phyloP scores from a whole-genome alignment of 2,329 filamentous ascomycete species.

The Fusarium fracticaudum region DNA sequence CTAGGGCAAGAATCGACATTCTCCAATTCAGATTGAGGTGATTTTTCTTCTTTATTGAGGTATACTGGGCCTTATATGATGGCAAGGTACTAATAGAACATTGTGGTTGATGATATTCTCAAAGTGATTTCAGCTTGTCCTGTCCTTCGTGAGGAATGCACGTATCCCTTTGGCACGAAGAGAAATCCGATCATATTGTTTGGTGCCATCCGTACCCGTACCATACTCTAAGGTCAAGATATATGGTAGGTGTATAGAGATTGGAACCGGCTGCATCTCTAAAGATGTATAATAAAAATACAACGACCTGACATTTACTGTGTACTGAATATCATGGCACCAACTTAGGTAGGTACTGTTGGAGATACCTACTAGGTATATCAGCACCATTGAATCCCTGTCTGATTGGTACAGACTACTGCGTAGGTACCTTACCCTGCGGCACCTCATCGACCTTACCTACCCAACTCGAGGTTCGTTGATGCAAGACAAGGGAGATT shows the following conservation, averaged over 20 bases:
- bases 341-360: neutral
- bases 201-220: neutral
- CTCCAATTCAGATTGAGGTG: neutral
- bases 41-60: neutral
- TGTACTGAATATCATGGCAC: neutral
- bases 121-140: neutral
- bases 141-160: neutral
- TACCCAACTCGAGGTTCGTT: neutral
- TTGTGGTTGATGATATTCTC: neutral
- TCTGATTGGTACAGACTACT: neutral
- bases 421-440: conserved; percentile 10
- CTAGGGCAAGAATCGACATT: neutral
- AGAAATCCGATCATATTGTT: neutral
- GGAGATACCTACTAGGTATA: neutral
- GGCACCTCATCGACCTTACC: neutral
- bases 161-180: neutral
- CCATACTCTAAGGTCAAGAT: neutral
- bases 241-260: neutral
- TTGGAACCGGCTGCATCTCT: neutral
- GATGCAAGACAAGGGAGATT: conserved; percentile 11
- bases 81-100: neutral
- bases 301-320: neutral
- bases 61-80: neutral
- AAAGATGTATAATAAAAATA: neutral
- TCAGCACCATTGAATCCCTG: neutral